A percentile compares a stretch with the other conserved stretches of the same genome.
Evolutionary conservation across 129 eudicot genomes (phyloP).

Genomic region (Oenanthe sinensis): DNA sequence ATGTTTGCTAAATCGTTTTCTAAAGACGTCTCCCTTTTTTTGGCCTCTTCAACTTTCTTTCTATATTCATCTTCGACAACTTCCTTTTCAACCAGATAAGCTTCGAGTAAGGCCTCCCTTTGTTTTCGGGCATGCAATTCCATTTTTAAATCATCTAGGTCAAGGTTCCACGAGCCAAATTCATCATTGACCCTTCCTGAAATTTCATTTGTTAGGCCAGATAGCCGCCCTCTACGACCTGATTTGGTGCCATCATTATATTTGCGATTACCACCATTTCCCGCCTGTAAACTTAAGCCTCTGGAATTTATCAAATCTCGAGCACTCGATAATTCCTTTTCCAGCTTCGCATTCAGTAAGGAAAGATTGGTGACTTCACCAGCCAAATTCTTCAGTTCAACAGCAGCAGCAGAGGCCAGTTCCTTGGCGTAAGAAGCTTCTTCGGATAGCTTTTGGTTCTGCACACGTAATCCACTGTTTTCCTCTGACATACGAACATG

Average conservation of each 20-base stretch:
- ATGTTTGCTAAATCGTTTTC: constrained; percentile 94
- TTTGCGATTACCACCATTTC: constrained; percentile 47
- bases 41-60: constrained; percentile 59
- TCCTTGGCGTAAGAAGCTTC: constrained; percentile 98
- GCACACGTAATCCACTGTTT: constrained; percentile 79
- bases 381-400: constrained; percentile 80
- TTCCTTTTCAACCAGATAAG: constrained; percentile 71
- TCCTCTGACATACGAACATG: constrained; percentile 70
- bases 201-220: constrained; percentile 49
- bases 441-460: constrained; percentile 84
- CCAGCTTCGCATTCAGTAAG: constrained; percentile 66
- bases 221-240: constrained; percentile 57
- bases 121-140: constrained; percentile 72
- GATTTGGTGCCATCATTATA: constrained; percentile 35
- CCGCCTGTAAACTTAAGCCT: constrained; percentile 19
- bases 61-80: constrained; percentile 57
- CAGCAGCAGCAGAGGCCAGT: constrained; percentile 94
- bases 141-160: constrained; percentile 63
- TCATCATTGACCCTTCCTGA: constrained; percentile 47
- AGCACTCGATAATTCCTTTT: constrained; percentile 62
- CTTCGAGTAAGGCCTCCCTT: constrained; percentile 78
- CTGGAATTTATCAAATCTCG: constrained; percentile 50
- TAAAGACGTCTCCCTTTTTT: constrained; percentile 63
- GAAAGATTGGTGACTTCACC: constrained; percentile 91
- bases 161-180: constrained; percentile 65